A percentile compares a stretch with the other conserved stretches of the same genome.
phyloP scores from a whole-genome alignment of 2,329 filamentous ascomycete genomes.

The Seiridium unicorne region DNA sequence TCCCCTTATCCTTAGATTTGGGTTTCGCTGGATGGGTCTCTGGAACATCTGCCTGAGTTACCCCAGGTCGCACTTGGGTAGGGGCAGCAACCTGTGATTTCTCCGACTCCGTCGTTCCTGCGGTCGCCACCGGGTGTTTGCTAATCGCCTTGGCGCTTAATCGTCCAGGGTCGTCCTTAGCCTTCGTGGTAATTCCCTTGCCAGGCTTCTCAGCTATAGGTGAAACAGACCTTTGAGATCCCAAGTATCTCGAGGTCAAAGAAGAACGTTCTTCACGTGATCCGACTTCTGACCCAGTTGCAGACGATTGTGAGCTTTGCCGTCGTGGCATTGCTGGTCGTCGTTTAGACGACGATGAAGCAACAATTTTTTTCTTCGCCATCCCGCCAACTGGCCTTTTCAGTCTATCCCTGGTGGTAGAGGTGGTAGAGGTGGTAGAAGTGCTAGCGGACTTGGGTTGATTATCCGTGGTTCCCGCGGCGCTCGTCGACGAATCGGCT shows the following conservation, averaged over 20 bases:
- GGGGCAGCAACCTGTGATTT: neutral
- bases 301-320: constrained; percentile 46
- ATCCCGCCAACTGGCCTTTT: constrained; percentile 17
- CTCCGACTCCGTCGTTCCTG: neutral
- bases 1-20: neutral
- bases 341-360: constrained; percentile 41
- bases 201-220: constrained; percentile 26
- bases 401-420: constrained; percentile 21
- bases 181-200: constrained; percentile 9
- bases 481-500: constrained; percentile 40
- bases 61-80: neutral
- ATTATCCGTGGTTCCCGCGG: constrained; percentile 25
- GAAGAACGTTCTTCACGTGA: constrained; percentile 29
- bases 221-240: constrained; percentile 18
- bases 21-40: neutral
- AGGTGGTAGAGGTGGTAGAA: constrained; percentile 12
- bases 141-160: constrained; percentile 46
- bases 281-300: constrained; percentile 28
- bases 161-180: constrained; percentile 11
- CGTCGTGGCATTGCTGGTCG: constrained; percentile 44
- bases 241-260: constrained; percentile 16
- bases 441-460: constrained; percentile 18
- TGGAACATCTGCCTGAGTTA: no score
- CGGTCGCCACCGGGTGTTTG: constrained; percentile 38
- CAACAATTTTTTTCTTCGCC: constrained; percentile 40